Percentiles rank a stretch among this genome's conserved stretches.
These are phyloP conservation scores for Verticillium albo-atrum DNA, from an alignment of 2,329 filamentous ascomycete species.

Conservation along the genomic window DNA sequence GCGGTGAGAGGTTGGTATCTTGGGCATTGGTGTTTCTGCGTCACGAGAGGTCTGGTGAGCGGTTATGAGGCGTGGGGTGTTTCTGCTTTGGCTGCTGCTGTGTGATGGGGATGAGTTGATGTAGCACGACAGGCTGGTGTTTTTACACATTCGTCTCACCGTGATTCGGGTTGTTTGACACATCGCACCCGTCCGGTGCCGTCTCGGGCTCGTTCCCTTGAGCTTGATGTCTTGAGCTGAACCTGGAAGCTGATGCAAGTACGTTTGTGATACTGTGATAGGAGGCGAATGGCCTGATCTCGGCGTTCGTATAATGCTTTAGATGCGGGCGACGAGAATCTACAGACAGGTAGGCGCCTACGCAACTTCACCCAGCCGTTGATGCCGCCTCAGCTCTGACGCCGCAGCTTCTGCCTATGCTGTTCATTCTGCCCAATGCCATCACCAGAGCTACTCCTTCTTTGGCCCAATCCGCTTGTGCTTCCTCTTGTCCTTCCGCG, in stretches of 20 bases:
- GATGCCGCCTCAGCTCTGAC: neutral
- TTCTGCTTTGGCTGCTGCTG: neutral
- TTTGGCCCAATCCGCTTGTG: conserved; percentile 54
- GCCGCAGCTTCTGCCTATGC: too few species aligned
- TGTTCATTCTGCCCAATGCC: neutral
- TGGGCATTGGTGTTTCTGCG: neutral
- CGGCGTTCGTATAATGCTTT: too few species aligned
- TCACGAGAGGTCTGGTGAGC: neutral
- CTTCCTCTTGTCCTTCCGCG: conserved; percentile 71
- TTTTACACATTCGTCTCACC: neutral
- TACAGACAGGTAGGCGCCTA: too few species aligned
- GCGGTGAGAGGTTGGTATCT: neutral
- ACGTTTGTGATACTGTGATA: neutral
- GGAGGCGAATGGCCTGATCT: too few species aligned
- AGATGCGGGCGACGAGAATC: too few species aligned
- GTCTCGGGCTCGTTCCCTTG: too few species aligned
- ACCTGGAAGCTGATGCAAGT: too few species aligned
- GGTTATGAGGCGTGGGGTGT: neutral
- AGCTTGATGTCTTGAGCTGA: too few species aligned
- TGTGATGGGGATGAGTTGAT: neutral
- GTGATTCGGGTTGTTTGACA: neutral
- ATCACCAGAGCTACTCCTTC: conserved; percentile 27
- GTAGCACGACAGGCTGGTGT: neutral
- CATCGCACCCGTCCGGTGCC: too few species aligned
- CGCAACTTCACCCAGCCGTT: neutral